These are phyloP conservation scores for Ceratocystis smalleyi DNA, from an alignment of 2,329 filamentous ascomycete species.

Conservation along the genomic window DNA sequence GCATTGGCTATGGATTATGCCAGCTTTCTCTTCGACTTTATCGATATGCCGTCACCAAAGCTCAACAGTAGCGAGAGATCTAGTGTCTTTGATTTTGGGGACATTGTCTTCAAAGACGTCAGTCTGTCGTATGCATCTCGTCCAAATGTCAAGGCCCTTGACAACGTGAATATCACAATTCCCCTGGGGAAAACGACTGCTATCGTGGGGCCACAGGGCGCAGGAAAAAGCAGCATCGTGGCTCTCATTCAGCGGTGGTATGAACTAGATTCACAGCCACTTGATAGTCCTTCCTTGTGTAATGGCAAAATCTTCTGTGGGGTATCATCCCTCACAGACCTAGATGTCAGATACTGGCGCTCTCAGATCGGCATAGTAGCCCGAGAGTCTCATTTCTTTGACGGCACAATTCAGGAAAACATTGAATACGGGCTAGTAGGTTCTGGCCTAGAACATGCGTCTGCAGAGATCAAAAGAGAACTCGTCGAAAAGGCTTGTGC, in stretches of 20 bases:
- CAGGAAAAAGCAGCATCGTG: conserved; percentile 60
- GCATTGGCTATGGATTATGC: conserved; percentile 26
- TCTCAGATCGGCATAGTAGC: conserved; percentile 50
- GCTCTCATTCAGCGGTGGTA: conserved; percentile 61
- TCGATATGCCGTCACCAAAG: conserved; percentile 23
- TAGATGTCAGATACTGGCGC: conserved; percentile 49
- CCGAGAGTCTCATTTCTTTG: conserved; percentile 54
- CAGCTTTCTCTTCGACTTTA: conserved; percentile 27
- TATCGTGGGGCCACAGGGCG: conserved; percentile 57
- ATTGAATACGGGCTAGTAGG: conserved; percentile 31
- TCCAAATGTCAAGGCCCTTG: conserved; percentile 47
- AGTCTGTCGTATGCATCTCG: conserved; percentile 59
- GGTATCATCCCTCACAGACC: conserved; percentile 36
- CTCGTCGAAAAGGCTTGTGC: conserved; percentile 33
- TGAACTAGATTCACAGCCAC: conserved; percentile 24
- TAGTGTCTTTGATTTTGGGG: conserved; percentile 32
- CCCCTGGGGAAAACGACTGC: conserved; percentile 53
- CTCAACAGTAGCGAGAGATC: not conserved
- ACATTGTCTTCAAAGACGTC: conserved; percentile 48
- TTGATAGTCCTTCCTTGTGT: conserved; percentile 19
- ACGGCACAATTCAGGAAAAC: conserved; percentile 43
- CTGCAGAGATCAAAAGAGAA: conserved; percentile 36
- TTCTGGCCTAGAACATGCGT: conserved; percentile 27
- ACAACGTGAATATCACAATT: conserved; percentile 42
- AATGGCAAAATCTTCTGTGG: conserved; percentile 33